Evolutionary conservation across 2,329 filamentous ascomycete species (phyloP).

Genomic region (Fusarium sp.): DNA sequence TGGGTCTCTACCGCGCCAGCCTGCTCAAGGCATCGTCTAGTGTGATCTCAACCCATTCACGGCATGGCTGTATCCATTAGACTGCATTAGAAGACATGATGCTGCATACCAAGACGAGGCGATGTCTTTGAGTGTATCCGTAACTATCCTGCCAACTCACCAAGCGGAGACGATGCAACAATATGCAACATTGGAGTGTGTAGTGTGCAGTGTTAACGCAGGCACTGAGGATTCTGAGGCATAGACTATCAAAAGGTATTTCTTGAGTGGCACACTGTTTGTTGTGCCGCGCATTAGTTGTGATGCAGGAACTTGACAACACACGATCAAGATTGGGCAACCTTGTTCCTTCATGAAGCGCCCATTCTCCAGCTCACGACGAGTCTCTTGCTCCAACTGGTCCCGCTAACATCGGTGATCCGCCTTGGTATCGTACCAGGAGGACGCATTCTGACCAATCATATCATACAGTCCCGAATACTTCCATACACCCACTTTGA

Average conservation of each 20-base stretch:
- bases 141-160: slow-evolving; percentile 39
- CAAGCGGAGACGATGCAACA: slow-evolving; percentile 37
- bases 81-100: slow-evolving; percentile 22
- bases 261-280: slow-evolving; percentile 18
- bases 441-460: slow-evolving; percentile 27
- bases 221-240: slow-evolving; percentile 18
- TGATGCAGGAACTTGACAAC: slow-evolving; percentile 41
- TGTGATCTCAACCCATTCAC: slow-evolving; percentile 32
- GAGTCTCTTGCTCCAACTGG: slow-evolving; percentile 29
- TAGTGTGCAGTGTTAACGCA: slow-evolving; percentile 19
- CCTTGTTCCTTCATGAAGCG: slow-evolving; percentile 27
- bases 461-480: slow-evolving; percentile 19
- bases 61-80: slow-evolving; percentile 30
- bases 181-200: not conserved
- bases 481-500: slow-evolving; percentile 32
- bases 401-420: slow-evolving; percentile 40
- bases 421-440: slow-evolving; percentile 37
- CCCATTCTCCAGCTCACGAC: slow-evolving; percentile 22
- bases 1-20: slow-evolving; percentile 20
- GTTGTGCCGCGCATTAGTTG: slow-evolving; percentile 16
- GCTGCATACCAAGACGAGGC: slow-evolving; percentile 10
- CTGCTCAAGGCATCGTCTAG: slow-evolving; percentile 29
- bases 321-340: slow-evolving; percentile 39
- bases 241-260: not conserved
- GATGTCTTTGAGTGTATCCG: slow-evolving; percentile 5